phyloP scores from a whole-genome alignment of 2,329 filamentous ascomycete species.

The Zymoseptoria passerinii region DNA sequence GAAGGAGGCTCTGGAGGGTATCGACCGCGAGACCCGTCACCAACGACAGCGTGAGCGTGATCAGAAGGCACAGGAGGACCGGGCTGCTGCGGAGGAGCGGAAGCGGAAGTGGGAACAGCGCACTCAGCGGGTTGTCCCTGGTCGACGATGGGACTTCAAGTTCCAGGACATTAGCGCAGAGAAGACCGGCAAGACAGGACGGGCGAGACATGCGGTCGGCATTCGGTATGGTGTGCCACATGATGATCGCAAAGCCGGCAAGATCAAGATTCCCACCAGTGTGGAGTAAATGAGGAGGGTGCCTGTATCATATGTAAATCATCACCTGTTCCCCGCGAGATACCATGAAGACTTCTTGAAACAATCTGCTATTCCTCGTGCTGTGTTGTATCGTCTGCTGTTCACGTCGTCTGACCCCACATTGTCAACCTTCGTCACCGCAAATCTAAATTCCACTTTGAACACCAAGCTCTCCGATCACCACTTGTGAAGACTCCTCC shows the following conservation, averaged over 20 bases:
- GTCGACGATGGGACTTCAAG: constrained; percentile 51
- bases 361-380: neutral
- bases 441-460: neutral
- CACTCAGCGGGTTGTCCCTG: constrained; percentile 38
- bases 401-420: neutral
- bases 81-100: constrained; percentile 33
- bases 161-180: constrained; percentile 51
- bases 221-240: constrained; percentile 55
- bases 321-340: neutral
- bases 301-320: constrained; percentile 6
- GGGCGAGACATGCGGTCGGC: constrained; percentile 46
- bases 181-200: constrained; percentile 47
- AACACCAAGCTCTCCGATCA: neutral
- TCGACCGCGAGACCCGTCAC: constrained; percentile 35
- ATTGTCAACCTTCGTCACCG: neutral
- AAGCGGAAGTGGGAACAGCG: constrained; percentile 36
- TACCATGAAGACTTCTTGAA: neutral
- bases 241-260: constrained; percentile 54
- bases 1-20: constrained; percentile 34
- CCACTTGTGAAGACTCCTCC: neutral
- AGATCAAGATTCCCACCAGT: constrained; percentile 54
- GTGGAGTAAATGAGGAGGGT: constrained; percentile 35
- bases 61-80: constrained; percentile 22
- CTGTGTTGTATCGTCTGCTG: neutral
- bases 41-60: constrained; percentile 36